phyloP scores from a whole-genome alignment of 2,329 filamentous ascomycete genomes.

The Aulographum hederae region DNA sequence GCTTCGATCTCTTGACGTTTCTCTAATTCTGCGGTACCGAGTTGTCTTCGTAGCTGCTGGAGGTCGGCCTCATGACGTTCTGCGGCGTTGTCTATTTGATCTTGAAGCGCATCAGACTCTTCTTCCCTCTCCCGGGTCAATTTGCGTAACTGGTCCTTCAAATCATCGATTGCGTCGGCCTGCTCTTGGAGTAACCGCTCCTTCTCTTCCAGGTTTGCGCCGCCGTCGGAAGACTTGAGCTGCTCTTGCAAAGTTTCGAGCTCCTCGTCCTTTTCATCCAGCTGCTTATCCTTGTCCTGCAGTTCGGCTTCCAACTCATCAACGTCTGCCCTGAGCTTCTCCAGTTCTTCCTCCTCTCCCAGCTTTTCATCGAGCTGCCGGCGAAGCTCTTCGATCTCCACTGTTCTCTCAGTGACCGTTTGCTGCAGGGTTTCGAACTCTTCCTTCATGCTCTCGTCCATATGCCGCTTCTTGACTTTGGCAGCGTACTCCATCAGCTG shows the following conservation, averaged over 20 bases:
- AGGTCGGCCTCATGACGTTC: conserved; percentile 15
- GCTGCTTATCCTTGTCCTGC: conserved; percentile 14
- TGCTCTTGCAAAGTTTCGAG: conserved; percentile 13
- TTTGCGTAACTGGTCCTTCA: conserved; percentile 13
- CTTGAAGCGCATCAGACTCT: conserved; percentile 4
- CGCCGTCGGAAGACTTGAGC: conserved; percentile 12
- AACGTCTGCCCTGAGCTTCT: conserved; percentile 13
- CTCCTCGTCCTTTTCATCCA: conserved; percentile 19
- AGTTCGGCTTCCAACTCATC: conserved; percentile 16
- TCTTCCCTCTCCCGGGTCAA: conserved; percentile 3
- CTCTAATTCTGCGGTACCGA: conserved; percentile 13
- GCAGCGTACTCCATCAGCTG: conserved; percentile 73
- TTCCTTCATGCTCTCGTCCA: conserved; percentile 49
- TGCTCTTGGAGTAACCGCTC: conserved; percentile 14
- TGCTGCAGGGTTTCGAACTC: conserved; percentile 33
- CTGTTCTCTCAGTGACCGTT: conserved; percentile 23
- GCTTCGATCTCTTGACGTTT: conserved; percentile 13
- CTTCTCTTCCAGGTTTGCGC: conserved; percentile 14
- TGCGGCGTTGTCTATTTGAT: conserved; percentile 5
- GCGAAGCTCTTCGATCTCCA: conserved; percentile 16
- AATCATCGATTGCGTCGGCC: conserved; percentile 14
- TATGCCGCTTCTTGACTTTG: conserved; percentile 57
- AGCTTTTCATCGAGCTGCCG: conserved; percentile 1
- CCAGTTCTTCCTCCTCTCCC: conserved; percentile 3
- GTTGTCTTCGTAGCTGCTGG: conserved; percentile 15